phyloP scores from a whole-genome alignment of 2,329 filamentous ascomycete species.

The Xylogone sp. region DNA sequence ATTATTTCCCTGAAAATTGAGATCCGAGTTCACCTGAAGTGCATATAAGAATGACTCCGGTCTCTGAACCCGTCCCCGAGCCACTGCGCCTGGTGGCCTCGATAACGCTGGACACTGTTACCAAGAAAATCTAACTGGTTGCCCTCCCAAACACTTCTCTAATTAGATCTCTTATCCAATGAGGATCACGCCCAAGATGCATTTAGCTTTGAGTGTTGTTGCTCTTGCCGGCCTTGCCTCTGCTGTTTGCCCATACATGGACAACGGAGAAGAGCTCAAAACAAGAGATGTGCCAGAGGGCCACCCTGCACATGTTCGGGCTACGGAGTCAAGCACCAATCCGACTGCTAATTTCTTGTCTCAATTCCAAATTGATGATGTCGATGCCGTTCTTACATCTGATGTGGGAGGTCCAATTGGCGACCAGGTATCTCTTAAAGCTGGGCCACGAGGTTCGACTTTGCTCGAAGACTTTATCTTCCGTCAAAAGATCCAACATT shows the following conservation, averaged over 20 bases:
- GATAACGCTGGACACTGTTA: too few species aligned
- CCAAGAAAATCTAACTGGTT: too few species aligned
- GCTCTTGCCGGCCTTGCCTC: conserved; percentile 24
- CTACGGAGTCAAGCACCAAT: neutral
- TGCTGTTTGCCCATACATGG: conserved; percentile 38
- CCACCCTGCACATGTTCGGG: too few species aligned
- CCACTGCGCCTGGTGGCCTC: too few species aligned
- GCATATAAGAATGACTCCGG: too few species aligned
- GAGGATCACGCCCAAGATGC: too few species aligned
- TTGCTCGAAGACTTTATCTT: conserved; percentile 71
- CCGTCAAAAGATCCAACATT: conserved; percentile 67
- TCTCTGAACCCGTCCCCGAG: too few species aligned
- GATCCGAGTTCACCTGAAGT: too few species aligned
- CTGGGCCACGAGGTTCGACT: conserved; percentile 63
- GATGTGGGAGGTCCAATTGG: conserved; percentile 66
- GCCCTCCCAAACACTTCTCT: too few species aligned
- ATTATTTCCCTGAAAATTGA: too few species aligned
- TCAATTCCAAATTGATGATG: conserved; percentile 47
- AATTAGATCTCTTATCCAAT: too few species aligned
- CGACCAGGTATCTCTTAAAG: conserved; percentile 63
- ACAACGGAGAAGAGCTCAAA: conserved; percentile 21
- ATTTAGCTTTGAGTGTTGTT: neutral
- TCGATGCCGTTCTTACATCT: conserved; percentile 53
- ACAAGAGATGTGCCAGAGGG: neutral
- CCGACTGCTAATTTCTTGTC: conserved; percentile 24